phyloP scores from a whole-genome alignment of 805 yeast genomes.

The Candida anglica region DNA sequence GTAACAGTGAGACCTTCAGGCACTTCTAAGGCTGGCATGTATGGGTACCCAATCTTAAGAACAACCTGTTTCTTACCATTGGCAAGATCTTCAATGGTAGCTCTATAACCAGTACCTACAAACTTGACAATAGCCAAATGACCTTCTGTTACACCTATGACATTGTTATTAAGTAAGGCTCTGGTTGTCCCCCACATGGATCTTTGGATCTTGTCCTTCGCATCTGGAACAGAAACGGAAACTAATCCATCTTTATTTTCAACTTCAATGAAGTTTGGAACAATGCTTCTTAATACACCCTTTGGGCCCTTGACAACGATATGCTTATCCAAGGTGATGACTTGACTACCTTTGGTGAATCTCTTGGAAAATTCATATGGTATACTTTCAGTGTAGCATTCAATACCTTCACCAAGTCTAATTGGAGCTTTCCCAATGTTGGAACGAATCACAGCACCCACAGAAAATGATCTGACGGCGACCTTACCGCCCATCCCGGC shows the following conservation, averaged over 20 bases:
- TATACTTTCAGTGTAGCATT: constrained; percentile 42
- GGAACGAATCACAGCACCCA: constrained; percentile 30
- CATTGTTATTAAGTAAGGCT: constrained; percentile 68
- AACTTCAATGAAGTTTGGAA: constrained; percentile 69
- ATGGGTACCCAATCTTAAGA: constrained; percentile 86
- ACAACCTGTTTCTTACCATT: constrained; percentile 55
- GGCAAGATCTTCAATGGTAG: constrained; percentile 57
- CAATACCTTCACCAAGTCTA: constrained; percentile 59
- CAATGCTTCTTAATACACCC: constrained; percentile 58
- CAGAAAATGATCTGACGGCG: constrained; percentile 12
- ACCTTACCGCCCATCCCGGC: no score
- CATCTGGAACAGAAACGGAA: constrained; percentile 53
- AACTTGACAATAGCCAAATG: constrained; percentile 82
- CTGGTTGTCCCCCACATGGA: constrained; percentile 96
- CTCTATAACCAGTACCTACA: constrained; percentile 97
- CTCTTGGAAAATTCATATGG: constrained; percentile 51
- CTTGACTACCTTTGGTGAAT: constrained; percentile 64
- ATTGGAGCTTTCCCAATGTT: constrained; percentile 84
- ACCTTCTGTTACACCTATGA: constrained; percentile 90
- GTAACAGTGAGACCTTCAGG: constrained; percentile 75
- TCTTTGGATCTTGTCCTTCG: constrained; percentile 61
- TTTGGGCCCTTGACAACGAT: constrained; percentile 72
- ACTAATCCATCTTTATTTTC: constrained; percentile 37
- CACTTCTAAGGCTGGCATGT: constrained; percentile 67
- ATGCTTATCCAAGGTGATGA: constrained; percentile 52